Percentiles rank a stretch among this genome's conserved stretches.
Conservation (phyloP, 805 yeast genomes). For the Wickerhamiella musiphila region DNA sequence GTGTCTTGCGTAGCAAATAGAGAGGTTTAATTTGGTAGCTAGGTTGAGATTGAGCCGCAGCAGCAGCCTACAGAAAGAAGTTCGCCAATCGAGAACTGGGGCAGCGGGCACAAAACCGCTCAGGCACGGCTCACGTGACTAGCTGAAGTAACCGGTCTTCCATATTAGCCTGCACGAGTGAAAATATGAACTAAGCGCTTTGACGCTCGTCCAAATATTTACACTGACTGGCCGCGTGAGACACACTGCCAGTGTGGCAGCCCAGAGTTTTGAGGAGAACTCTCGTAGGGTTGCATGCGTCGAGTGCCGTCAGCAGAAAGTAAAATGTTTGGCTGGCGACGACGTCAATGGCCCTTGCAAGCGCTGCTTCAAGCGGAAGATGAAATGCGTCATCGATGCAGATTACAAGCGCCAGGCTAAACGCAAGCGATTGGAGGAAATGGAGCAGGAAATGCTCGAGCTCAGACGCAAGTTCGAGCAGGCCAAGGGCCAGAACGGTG, state of each 20-base stretch:
- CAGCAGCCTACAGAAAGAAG: too few relatives aligned
- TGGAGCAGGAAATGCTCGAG: conserved; percentile 65
- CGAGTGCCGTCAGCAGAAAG: conserved; percentile 89
- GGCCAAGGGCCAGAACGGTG: not conserved
- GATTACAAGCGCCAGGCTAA: conserved; percentile 83
- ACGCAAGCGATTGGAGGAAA: conserved; percentile 29
- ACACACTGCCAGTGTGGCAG: not conserved
- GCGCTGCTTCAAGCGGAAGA: conserved; percentile 54
- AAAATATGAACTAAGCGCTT: too few relatives aligned
- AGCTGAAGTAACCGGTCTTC: too few relatives aligned
- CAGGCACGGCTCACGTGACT: too few relatives aligned
- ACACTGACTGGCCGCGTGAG: too few relatives aligned
- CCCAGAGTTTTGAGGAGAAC: not conserved
- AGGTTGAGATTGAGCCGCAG: too few relatives aligned
- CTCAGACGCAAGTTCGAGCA: conserved; percentile 28
- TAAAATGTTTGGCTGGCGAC: conserved; percentile 26
- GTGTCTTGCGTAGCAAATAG: too few relatives aligned
- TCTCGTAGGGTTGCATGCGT: conserved; percentile 46
- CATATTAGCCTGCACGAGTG: too few relatives aligned
- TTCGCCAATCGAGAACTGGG: too few relatives aligned
- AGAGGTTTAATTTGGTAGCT: too few relatives aligned
- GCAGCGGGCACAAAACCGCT: too few relatives aligned
- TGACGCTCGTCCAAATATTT: too few relatives aligned
- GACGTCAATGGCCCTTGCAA: conserved; percentile 60
- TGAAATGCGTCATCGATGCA: conserved; percentile 54